phyloP scores from a whole-genome alignment of 257 asterid species.

The Rehmannia glutinosa region DNA sequence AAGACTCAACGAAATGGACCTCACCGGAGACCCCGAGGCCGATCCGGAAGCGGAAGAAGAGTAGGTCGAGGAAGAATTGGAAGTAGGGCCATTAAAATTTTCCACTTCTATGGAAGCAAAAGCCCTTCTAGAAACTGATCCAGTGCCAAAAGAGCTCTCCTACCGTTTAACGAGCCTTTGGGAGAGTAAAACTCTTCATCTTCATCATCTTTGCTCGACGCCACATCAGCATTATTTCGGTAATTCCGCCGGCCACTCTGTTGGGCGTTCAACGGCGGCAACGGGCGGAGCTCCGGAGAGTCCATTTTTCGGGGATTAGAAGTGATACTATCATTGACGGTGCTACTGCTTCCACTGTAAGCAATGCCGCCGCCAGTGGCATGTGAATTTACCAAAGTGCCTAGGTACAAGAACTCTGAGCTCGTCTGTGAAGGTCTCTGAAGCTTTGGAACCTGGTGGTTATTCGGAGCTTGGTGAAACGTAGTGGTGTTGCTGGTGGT shows the following conservation, averaged over 20 bases:
- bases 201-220: slow-evolving; percentile 48
- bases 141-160: slow-evolving; percentile 66
- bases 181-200: slow-evolving; percentile 90
- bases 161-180: slow-evolving; percentile 63
- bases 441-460: slow-evolving; percentile 54
- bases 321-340: slow-evolving; percentile 1
- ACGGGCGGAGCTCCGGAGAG: slow-evolving; percentile 90
- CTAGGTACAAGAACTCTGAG: slow-evolving; percentile 84
- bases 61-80: slow-evolving; percentile 59
- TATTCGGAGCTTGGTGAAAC: slow-evolving; percentile 21
- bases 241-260: slow-evolving; percentile 30
- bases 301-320: slow-evolving; percentile 46
- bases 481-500: slow-evolving; percentile 25
- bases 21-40: slow-evolving; percentile 69
- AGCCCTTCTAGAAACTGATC: slow-evolving; percentile 72
- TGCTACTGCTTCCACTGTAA: slow-evolving; percentile 23
- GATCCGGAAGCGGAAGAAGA: slow-evolving; percentile 79
- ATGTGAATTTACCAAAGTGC: slow-evolving; percentile 79
- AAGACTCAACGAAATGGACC: slow-evolving; percentile 72
- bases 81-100: slow-evolving; percentile 42
- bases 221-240: slow-evolving; percentile 35
- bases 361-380: slow-evolving; percentile 26
- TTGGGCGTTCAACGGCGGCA: slow-evolving; percentile 60
- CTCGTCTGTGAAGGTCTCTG: slow-evolving; percentile 84
- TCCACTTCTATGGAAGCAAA: slow-evolving; percentile 53